Conservation (phyloP, 495 filamentous ascomycete genomes). For the Terfezia claveryi region DNA sequence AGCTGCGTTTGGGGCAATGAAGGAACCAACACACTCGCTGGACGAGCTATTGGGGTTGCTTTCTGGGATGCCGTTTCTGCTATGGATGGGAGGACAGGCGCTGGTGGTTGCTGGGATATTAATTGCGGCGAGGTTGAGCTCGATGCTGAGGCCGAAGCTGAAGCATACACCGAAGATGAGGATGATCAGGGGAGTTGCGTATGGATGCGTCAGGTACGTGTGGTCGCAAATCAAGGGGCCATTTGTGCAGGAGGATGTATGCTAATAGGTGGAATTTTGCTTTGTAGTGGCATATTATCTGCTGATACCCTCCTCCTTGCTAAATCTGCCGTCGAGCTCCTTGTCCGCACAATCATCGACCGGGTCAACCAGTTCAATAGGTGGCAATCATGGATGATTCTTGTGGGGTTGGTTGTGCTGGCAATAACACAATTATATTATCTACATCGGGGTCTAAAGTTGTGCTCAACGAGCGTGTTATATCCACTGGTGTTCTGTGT, state of each 20-base stretch:
- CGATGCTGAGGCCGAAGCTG: slow-evolving; percentile 7
- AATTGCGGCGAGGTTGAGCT: slow-evolving; percentile 29
- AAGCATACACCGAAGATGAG: slow-evolving; percentile 9
- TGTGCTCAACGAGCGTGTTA: slow-evolving; percentile 85
- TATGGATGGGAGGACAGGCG: slow-evolving; percentile 70
- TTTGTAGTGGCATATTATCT: slow-evolving; percentile 61
- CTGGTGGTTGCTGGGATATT: slow-evolving; percentile 49
- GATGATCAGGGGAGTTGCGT: slow-evolving; percentile 67
- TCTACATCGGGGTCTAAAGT: slow-evolving; percentile 75
- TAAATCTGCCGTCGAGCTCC: slow-evolving; percentile 87
- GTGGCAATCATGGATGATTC: slow-evolving; percentile 91
- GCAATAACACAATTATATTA: slow-evolving; percentile 88
- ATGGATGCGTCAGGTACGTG: slow-evolving; percentile 44
- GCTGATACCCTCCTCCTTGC: slow-evolving; percentile 83
- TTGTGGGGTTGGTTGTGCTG: slow-evolving; percentile 58
- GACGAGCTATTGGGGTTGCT: slow-evolving; percentile 61
- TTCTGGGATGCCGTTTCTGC: slow-evolving; percentile 49
- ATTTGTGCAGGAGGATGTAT: slow-evolving; percentile 1
- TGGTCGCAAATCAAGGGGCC: background rate
- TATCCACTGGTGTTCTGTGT: slow-evolving; percentile 98
- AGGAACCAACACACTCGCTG: slow-evolving; percentile 81
- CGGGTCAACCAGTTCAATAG: slow-evolving; percentile 82
- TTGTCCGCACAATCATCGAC: slow-evolving; percentile 82
- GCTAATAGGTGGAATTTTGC: background rate
- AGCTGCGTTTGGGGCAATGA: slow-evolving; percentile 79